Conservation (phyloP, 1,284 basidiomycete genomes). For the Trichosporon asahii region DNA sequence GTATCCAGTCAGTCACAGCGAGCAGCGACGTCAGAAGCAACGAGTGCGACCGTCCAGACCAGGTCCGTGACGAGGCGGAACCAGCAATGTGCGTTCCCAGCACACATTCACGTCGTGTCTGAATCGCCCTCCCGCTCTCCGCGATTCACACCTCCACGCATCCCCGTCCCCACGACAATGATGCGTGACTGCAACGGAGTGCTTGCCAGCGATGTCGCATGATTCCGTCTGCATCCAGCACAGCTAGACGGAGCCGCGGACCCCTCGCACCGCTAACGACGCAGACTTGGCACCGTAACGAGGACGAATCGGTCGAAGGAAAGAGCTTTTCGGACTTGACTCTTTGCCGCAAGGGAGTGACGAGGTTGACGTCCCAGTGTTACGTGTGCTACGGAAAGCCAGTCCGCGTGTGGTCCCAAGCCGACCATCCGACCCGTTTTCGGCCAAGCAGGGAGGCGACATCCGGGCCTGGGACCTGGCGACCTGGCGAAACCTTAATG, state of each 20-base stretch:
- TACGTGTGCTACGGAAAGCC: not conserved
- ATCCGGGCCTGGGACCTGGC: not conserved
- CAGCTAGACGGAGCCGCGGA: too few species aligned
- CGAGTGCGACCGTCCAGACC: not conserved
- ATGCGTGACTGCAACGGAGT: not conserved
- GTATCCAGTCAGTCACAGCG: not conserved
- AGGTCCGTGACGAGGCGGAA: not conserved
- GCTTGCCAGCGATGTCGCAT: not conserved
- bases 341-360: not conserved
- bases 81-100: not conserved
- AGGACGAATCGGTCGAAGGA: not conserved
- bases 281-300: not conserved
- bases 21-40: not conserved
- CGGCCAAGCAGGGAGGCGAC: too few species aligned
- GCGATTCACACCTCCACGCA: not conserved
- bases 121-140: not conserved
- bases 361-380: too few species aligned
- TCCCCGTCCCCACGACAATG: too few species aligned
- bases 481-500: not conserved
- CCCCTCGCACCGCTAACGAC: too few species aligned
- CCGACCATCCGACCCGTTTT: not conserved
- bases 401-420: not conserved
- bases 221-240: not conserved
- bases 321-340: not conserved
- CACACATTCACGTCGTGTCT: not conserved